Percentiles rank a stretch among this genome's conserved stretches.
phyloP scores from a whole-genome alignment of 192 early-diverging fungal species.

The Coemansia sp. region DNA sequence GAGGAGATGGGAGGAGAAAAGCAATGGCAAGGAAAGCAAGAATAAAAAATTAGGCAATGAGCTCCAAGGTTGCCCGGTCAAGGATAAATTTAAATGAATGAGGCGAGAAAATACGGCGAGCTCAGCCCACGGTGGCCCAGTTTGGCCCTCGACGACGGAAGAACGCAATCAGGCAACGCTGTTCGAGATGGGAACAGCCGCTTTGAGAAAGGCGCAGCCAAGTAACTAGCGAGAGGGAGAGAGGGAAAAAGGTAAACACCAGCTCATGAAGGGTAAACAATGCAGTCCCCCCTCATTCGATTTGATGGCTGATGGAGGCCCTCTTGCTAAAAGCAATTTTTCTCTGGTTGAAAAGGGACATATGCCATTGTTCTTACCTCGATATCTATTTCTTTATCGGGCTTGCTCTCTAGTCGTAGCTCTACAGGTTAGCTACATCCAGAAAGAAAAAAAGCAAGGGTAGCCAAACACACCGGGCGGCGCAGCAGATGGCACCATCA shows the following conservation, averaged over 20 bases:
- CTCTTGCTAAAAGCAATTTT: not conserved
- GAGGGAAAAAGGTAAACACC: conserved; percentile 4
- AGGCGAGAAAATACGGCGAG: not conserved
- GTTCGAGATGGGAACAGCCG: not conserved
- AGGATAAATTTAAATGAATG: conserved; percentile 15
- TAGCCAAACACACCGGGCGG: not conserved
- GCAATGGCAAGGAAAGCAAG: not conserved
- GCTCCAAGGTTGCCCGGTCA: not conserved
- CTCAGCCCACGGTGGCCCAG: not conserved
- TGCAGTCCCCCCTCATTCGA: not conserved
- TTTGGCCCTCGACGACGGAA: not conserved
- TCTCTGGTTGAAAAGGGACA: not conserved
- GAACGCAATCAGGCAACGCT: conserved; percentile 6
- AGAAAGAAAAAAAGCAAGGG: not conserved
- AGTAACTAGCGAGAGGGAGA: not conserved
- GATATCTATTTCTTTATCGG: not conserved
- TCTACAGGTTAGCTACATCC: not conserved
- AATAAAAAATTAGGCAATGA: not conserved
- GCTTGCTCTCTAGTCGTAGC: not conserved
- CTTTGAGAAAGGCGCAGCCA: conserved; percentile 1
- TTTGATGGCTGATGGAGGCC: conserved; percentile 1
- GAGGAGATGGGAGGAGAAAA: not conserved
- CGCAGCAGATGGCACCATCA: not conserved
- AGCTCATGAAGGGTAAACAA: not conserved
- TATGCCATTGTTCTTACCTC: not conserved